phyloP scores from a whole-genome alignment of 2,329 filamentous ascomycete species.

The Ophiostoma australiae region DNA sequence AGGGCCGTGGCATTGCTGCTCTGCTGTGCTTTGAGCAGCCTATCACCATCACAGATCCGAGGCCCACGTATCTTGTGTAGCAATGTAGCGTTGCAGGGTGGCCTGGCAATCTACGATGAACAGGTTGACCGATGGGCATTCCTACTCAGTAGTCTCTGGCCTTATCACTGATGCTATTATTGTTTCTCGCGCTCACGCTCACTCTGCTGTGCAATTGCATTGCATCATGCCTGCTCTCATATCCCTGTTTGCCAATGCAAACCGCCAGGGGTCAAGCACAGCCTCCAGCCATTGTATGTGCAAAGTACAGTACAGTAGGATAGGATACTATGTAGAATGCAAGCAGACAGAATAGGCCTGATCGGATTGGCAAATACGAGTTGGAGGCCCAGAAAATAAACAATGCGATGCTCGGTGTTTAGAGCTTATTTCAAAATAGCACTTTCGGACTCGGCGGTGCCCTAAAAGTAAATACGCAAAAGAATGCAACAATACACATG shows the following conservation, averaged over 20 bases:
- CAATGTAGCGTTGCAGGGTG: not conserved
- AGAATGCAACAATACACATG: not conserved
- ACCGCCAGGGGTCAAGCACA: conserved; percentile 16
- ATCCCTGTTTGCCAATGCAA: not conserved
- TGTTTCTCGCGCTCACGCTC: not conserved
- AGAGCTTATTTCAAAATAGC: not conserved
- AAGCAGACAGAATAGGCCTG: not conserved
- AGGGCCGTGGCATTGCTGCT: not conserved
- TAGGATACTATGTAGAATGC: not conserved
- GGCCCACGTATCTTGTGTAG: not conserved
- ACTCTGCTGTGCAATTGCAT: not conserved
- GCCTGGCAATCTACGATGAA: not conserved
- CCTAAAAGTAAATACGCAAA: not conserved
- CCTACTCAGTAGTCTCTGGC: not conserved
- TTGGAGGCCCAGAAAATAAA: conserved; percentile 8
- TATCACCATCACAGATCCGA: not conserved
- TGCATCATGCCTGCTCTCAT: not conserved
- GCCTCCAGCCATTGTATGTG: conserved; percentile 17
- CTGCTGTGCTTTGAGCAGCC: no score
- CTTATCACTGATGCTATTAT: not conserved
- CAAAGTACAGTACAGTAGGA: not conserved
- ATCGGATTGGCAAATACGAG: not conserved
- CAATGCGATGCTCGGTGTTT: not conserved
- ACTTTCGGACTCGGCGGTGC: not conserved
- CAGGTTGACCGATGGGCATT: not conserved